These are phyloP conservation scores for Stylonectria norvegica DNA, from an alignment of 2,329 filamentous ascomycete species.

Conservation along the genomic window DNA sequence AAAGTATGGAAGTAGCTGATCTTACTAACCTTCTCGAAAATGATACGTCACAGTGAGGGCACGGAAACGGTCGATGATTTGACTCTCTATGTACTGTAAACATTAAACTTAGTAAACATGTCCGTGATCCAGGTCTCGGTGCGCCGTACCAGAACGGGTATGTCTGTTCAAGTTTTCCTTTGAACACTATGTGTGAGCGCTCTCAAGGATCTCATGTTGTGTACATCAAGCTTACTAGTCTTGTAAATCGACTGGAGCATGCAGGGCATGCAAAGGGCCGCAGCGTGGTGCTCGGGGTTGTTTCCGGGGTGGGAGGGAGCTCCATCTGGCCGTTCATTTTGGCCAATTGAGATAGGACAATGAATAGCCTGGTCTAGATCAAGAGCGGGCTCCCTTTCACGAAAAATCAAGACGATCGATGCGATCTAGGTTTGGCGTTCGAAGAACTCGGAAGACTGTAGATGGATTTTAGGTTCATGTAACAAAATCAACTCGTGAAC, in stretches of 20 bases:
- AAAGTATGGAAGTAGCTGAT: background rate
- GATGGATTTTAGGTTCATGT: no score
- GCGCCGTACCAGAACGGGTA: slow-evolving; percentile 8
- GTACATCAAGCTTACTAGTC: slow-evolving; percentile 4
- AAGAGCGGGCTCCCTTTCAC: no score
- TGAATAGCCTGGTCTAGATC: no score
- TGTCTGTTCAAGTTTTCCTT: slow-evolving; percentile 13
- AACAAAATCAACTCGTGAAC: no score
- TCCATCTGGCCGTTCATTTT: no score
- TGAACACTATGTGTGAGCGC: no score
- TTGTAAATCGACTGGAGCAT: slow-evolving; percentile 11
- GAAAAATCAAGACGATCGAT: no score
- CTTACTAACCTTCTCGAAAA: slow-evolving; percentile 9
- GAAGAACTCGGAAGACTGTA: no score
- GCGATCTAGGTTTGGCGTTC: no score
- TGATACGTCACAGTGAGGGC: slow-evolving; percentile 12
- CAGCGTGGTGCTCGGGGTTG: slow-evolving; percentile 4
- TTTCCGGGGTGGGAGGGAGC: slow-evolving; percentile 2
- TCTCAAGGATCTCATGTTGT: no score
- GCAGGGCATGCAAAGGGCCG: slow-evolving; percentile 12
- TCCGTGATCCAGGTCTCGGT: no score
- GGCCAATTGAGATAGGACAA: no score
- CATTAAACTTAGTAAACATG: background rate
- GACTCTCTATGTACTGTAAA: slow-evolving; percentile 9
- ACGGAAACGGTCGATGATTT: slow-evolving; percentile 10